Evolutionary conservation across 139 green algal genomes (phyloP).

Genomic region (Coccomyxa sp.): DNA sequence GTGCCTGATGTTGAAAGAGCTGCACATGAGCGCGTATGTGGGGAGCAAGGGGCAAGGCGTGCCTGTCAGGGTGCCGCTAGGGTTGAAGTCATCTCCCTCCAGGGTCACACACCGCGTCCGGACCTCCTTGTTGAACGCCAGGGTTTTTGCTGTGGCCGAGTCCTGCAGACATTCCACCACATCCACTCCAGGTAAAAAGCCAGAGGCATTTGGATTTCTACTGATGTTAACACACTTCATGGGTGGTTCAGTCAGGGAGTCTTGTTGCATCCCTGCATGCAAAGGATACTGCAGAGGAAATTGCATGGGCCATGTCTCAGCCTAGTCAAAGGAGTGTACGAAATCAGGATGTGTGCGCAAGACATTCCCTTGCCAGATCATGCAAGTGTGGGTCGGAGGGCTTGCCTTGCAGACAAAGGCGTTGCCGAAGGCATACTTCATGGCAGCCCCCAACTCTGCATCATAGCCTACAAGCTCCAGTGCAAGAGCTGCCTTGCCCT

Average conservation of each 20-base stretch:
- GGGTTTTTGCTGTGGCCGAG: constrained; percentile 76
- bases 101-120: constrained; percentile 84
- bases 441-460: constrained; percentile 65
- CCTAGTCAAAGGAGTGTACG: not conserved
- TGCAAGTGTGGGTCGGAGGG: not conserved
- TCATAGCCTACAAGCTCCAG: constrained; percentile 85
- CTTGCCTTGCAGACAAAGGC: constrained; percentile 89
- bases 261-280: too few relatives aligned
- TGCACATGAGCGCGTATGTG: not conserved
- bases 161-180: constrained; percentile 53
- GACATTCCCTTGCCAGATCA: not conserved
- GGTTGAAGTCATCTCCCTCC: constrained; percentile 97
- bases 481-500: constrained; percentile 63
- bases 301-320: too few relatives aligned
- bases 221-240: too few relatives aligned
- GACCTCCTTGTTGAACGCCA: constrained; percentile 90
- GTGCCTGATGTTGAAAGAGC: not conserved
- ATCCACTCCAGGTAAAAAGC: not conserved
- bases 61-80: constrained; percentile 65
- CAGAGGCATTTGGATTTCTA: not conserved
- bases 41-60: not conserved
- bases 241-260: too few relatives aligned
- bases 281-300: too few relatives aligned
- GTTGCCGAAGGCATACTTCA: constrained; percentile 94
- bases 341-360: not conserved